These are phyloP conservation scores for Rhodotorula taiwanensis DNA, from an alignment of 768 basidiomycete species.

Conservation along the genomic window DNA sequence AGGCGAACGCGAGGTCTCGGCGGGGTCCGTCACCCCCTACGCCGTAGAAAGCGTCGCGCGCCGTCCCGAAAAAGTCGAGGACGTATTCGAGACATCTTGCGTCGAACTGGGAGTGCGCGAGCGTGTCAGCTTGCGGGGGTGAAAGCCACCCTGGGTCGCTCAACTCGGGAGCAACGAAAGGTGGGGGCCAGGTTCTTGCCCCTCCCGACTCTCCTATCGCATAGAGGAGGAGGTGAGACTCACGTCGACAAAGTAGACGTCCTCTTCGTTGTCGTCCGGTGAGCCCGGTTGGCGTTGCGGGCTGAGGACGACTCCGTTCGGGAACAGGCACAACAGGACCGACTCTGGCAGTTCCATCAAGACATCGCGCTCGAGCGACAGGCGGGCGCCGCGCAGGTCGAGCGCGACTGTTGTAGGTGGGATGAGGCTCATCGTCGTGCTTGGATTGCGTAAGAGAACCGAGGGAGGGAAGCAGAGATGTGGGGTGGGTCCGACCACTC, in stretches of 20 bases:
- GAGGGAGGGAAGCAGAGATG: neutral
- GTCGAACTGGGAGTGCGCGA: slow-evolving; percentile 63
- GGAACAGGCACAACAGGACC: slow-evolving; percentile 89
- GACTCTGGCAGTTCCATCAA: slow-evolving; percentile 98
- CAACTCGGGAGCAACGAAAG: too few species aligned
- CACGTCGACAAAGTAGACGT: slow-evolving; percentile 93
- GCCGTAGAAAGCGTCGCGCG: slow-evolving; percentile 88
- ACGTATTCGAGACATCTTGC: slow-evolving; percentile 93
- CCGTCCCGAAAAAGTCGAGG: slow-evolving; percentile 79
- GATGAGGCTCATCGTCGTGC: slow-evolving; percentile 20
- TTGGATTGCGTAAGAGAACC: too few species aligned
- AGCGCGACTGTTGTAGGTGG: slow-evolving; percentile 54
- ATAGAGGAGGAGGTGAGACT: slow-evolving; percentile 47
- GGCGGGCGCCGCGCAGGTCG: slow-evolving; percentile 82
- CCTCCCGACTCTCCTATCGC: too few species aligned
- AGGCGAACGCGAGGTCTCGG: slow-evolving; percentile 30
- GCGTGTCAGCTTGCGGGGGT: neutral
- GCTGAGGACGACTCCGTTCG: slow-evolving; percentile 89
- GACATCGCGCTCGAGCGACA: slow-evolving; percentile 92
- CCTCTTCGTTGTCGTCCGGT: slow-evolving; percentile 58
- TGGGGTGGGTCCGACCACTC: too few species aligned
- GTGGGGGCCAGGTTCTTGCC: too few species aligned
- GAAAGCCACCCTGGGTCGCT: neutral
- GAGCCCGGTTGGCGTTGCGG: slow-evolving; percentile 55
- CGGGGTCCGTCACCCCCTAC: slow-evolving; percentile 41